Percentiles rank a stretch among this genome's conserved stretches.
Conservation (phyloP, 805 yeast genomes). For the Ogataea naganishii region DNA sequence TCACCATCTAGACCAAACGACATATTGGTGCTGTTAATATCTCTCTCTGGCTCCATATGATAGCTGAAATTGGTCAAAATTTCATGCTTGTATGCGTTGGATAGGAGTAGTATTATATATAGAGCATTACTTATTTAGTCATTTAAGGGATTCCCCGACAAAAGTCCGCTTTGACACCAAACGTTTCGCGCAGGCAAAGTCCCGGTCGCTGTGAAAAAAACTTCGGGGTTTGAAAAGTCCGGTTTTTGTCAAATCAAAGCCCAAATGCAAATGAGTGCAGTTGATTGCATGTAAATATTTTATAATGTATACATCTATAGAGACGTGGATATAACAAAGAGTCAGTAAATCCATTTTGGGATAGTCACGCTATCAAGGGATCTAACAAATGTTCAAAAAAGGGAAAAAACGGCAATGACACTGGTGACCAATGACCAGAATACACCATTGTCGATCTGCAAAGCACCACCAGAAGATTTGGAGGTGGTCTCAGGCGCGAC, state of each 20-base stretch:
- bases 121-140: neutral
- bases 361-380: no score
- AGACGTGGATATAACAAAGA: no score
- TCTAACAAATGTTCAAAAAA: neutral
- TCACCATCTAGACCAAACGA: neutral
- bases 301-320: no score
- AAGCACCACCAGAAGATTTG: neutral
- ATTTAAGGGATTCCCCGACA: no score
- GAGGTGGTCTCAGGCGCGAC: constrained; percentile 8
- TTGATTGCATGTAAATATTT: no score
- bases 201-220: no score
- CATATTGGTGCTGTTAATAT: neutral
- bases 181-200: no score
- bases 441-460: neutral
- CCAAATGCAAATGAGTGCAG: no score
- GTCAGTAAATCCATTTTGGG: no score
- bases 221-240: no score
- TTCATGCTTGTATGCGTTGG: neutral
- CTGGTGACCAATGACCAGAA: constrained; percentile 1
- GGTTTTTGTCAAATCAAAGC: no score
- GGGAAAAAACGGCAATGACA: neutral
- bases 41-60: neutral
- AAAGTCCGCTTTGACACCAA: no score
- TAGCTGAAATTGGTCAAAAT: neutral
- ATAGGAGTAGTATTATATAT: neutral